Conservation (phyloP, 495 filamentous ascomycete species). For the Diplogelasinospora grovesii region DNA sequence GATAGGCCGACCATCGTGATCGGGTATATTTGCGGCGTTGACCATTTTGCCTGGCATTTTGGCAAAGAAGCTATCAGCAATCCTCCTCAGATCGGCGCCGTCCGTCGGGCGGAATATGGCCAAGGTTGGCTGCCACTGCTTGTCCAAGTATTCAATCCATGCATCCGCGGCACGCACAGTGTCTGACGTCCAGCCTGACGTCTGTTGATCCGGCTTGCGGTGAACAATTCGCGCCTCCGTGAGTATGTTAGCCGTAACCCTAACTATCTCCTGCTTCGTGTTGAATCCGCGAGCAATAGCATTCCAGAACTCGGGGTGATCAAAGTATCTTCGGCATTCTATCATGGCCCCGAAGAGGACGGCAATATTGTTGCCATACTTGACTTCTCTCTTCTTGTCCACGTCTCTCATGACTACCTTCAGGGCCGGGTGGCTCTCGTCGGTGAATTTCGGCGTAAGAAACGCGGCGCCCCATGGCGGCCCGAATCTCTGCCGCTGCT, state of each 20-base stretch:
- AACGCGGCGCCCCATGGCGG: constrained; percentile 1
- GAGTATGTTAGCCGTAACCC: constrained; percentile 8
- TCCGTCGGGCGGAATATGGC: neutral
- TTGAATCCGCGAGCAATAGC: constrained; percentile 5
- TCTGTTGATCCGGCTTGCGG: neutral
- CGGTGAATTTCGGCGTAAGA: constrained; percentile 1
- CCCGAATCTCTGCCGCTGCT: constrained; percentile 1
- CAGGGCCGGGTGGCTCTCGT: constrained; percentile 1
- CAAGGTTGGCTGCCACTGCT: neutral
- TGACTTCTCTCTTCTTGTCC: constrained; percentile 14
- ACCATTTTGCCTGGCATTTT: neutral
- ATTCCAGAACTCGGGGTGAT: constrained; percentile 12
- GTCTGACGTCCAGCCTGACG: constrained; percentile 5
- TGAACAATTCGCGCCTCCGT: constrained; percentile 12
- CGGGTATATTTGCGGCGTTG: neutral
- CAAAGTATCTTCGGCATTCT: constrained; percentile 5
- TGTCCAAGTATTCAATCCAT: constrained; percentile 20
- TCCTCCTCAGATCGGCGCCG: neutral
- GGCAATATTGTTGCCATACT: constrained; percentile 23
- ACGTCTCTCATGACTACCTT: neutral
- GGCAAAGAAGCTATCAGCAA: constrained; percentile 1
- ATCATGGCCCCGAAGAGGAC: constrained; percentile 18
- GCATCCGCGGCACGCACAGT: constrained; percentile 16
- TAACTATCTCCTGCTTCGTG: constrained; percentile 1
- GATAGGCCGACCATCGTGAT: neutral